These are phyloP conservation scores for Phytopythium delawarense DNA, from an alignment of 352 stramenopile genomes.

Conservation along the genomic window DNA sequence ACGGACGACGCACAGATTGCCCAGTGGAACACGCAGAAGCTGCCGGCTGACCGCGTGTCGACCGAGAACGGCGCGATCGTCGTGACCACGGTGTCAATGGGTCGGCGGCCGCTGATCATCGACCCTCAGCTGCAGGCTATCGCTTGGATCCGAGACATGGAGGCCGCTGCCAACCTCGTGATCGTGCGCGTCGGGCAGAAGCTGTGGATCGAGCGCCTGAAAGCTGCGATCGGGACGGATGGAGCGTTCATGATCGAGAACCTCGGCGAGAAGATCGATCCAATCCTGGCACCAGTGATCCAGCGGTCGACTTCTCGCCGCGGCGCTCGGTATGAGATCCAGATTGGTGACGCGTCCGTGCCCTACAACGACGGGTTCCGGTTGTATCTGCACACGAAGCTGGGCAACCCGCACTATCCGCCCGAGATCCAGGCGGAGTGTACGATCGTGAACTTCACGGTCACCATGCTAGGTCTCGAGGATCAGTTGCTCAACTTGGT, in stretches of 20 bases:
- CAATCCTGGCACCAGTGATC: conserved; percentile 92
- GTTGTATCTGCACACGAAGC: conserved; percentile 94
- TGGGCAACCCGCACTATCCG: conserved; percentile 93
- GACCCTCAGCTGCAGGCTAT: conserved; percentile 94
- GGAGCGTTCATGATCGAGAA: conserved; percentile 94
- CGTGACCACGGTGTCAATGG: conserved; percentile 87
- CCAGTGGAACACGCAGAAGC: conserved; percentile 92
- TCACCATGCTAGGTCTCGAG: conserved; percentile 90
- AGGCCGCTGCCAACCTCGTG: conserved; percentile 88
- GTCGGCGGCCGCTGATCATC: conserved; percentile 90
- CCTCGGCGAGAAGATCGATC: conserved; percentile 92
- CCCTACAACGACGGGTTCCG: conserved; percentile 94
- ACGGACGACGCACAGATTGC: conserved; percentile 91
- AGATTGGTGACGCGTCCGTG: conserved; percentile 92
- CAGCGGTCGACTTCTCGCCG: conserved; percentile 92
- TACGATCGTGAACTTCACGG: conserved; percentile 95
- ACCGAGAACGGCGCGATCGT: conserved; percentile 94
- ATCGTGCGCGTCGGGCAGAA: conserved; percentile 94
- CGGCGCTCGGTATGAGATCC: conserved; percentile 92
- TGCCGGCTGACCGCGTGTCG: conserved; percentile 91
- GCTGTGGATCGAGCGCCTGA: conserved; percentile 92
- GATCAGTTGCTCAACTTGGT: conserved; percentile 92
- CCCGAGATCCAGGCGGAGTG: conserved; percentile 94
- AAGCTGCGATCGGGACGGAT: conserved; percentile 91
- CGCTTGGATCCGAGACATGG: conserved; percentile 92